phyloP scores from a whole-genome alignment of 2,329 filamentous ascomycete species.

The Colletotrichum abscissum region DNA sequence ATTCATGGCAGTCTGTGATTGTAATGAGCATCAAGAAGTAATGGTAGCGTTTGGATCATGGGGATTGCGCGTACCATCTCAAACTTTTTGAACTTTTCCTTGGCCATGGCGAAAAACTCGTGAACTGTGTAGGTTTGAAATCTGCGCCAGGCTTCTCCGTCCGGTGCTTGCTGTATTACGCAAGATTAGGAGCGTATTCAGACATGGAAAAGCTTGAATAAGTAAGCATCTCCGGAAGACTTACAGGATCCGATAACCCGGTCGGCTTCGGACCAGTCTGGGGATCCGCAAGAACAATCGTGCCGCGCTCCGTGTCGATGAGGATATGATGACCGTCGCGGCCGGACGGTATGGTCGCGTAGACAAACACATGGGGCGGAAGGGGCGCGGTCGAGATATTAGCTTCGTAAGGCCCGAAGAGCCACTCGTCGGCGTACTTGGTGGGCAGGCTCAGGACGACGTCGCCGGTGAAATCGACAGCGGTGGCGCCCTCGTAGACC shows the following conservation, averaged over 20 bases:
- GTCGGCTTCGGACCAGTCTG: background rate
- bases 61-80: background rate
- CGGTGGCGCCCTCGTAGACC: background rate
- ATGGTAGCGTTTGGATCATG: background rate
- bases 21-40: background rate
- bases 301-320: slow-evolving; percentile 15
- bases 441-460: background rate
- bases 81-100: slow-evolving; percentile 10
- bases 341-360: background rate
- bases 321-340: slow-evolving; percentile 5
- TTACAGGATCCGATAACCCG: slow-evolving; percentile 6
- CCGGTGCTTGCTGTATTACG: background rate
- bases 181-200: background rate
- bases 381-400: background rate
- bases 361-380: slow-evolving; percentile 11
- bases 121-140: slow-evolving; percentile 2
- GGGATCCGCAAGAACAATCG: slow-evolving; percentile 1
- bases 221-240: background rate
- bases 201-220: background rate
- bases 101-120: slow-evolving; percentile 19
- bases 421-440: slow-evolving; percentile 5
- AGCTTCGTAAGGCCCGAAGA: background rate
- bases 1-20: background rate
- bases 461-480: background rate
- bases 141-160: slow-evolving; percentile 15